Base-by-base conservation (phyloP, 768 basidiomycete species). In the Amanita exitialis region DNA sequence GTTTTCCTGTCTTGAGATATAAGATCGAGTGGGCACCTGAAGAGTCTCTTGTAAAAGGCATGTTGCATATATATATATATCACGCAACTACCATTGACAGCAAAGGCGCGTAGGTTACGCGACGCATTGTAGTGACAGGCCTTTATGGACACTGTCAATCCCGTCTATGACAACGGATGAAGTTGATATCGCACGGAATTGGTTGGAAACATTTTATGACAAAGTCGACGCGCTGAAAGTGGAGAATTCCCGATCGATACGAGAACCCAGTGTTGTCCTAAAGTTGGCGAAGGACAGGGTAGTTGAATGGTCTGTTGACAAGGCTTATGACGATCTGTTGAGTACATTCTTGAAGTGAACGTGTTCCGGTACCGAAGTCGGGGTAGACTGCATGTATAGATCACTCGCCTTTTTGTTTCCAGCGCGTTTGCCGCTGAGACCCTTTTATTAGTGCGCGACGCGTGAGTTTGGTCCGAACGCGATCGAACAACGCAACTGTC, bases 11-110 rank as follows among this genome's bases (percentile, higher is more conserved):
- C 0, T 61, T 84, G 51, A 71, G 86, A 51, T 90, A 89, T 59
- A 68, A 74, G 56, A 82, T 90, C 47, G 68, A 76, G 28, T 87
- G 83, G 82, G 77, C 79, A 0, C 83, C 86, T 0, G 78, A 81
- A 59, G 75, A 80, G 47, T 57, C 69, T 42, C 73, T 80, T 6
- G 68, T 74, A 1, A 64, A 73, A 58, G 84, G 85, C 80, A 58
- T 56, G 70, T 49, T 7, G 6, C 6, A 16, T 12, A 34, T 28
- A n/a, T n/a, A 32, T 6, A 3, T 30, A 34, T 28, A 28, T 10
- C 16, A 27, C 3, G 47, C n/a, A 35, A 21, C 12, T 23, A 30
- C 34, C 48, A 32, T 28, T 39, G 18, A 30, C 34, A 1, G 37
- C 8, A 36, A n/a, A 7, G 12, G 16, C 36, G 7, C 41, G 15